Conservation (phyloP, 306 rosid genomes). For the Hippophae rhamnoides region DNA sequence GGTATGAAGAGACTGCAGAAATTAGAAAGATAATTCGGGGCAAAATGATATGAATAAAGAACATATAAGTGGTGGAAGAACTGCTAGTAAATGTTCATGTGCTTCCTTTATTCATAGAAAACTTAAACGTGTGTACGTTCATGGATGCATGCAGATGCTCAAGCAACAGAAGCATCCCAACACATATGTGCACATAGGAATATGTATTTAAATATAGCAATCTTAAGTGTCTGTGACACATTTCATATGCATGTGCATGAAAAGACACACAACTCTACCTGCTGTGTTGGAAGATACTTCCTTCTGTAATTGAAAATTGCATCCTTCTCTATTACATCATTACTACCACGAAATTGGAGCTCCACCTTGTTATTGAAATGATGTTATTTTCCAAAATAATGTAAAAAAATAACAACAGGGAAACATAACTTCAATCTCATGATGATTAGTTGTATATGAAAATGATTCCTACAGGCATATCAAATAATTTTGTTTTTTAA, state of each 20-base stretch:
- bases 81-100: conserved; percentile 5
- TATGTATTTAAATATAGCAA: not conserved
- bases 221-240: not conserved
- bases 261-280: conserved; percentile 37
- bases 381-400: conserved; percentile 6
- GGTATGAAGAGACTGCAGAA: conserved; percentile 13
- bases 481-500: too few species aligned
- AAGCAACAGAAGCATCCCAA: not conserved
- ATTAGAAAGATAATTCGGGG: conserved; percentile 18
- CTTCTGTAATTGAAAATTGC: conserved; percentile 92
- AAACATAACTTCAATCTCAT: too few species aligned
- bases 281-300: conserved; percentile 95
- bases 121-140: not conserved
- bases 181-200: conserved; percentile 1
- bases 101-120: conserved; percentile 1
- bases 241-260: not conserved
- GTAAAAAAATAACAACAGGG: not conserved
- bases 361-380: conserved; percentile 57
- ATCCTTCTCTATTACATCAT: conserved; percentile 70
- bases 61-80: not conserved
- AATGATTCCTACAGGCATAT: too few species aligned
- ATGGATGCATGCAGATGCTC: too few species aligned
- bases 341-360: conserved; percentile 52
- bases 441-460: too few species aligned
- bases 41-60: not conserved